Base-by-base conservation (phyloP, 2,329 filamentous ascomycete species). In the Scytalidium sp. region DNA sequence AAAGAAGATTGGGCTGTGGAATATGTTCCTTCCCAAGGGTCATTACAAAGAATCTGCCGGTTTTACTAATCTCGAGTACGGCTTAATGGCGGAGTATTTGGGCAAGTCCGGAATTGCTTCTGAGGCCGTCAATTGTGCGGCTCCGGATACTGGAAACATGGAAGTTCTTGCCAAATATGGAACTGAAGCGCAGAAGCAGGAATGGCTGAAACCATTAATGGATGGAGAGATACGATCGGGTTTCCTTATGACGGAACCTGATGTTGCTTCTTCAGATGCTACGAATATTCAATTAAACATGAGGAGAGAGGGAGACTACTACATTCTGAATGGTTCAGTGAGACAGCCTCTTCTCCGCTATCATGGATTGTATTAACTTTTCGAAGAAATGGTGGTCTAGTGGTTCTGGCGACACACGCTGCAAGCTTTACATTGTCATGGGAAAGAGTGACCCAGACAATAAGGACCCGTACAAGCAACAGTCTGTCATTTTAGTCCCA, bases 311-410 rank as follows among this genome's bases (percentile, higher is more conserved):
- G 93, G 92, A 10, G 83, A 94, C 64, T 83, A 94, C 61, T 97
- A 94, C 66, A 84, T 97, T 17, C 79, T 99, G 47, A 97, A 97
- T 65, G 94, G 94, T 50, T 81, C 84, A 60, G 87, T 90, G 72
- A 51, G 79, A 68, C 19, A 3, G n/a, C 9, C n/a, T 7, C 13
- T 10, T 39, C 11, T 20, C 8, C 7, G 21, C 19, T 17, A 25
- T 3, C 1, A 19, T 10, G 1, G 36, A n/a, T 19, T 25, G 39
- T 41, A 54, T 59, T 65, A 59, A 61, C 22, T 41, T 23, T 4
- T 51, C 50, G 44, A 62, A 93, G 83, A 99, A 99, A 90, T 99
- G 94, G 94, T 99, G 94, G 94, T 96, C 90, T 22, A 96, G 90
- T 56, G 94, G 94, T 57, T 91, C 92, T 17, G 94, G 94, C 51